Conservation (phyloP, 2,329 filamentous ascomycete species). For the Leptographium lundbergii region DNA sequence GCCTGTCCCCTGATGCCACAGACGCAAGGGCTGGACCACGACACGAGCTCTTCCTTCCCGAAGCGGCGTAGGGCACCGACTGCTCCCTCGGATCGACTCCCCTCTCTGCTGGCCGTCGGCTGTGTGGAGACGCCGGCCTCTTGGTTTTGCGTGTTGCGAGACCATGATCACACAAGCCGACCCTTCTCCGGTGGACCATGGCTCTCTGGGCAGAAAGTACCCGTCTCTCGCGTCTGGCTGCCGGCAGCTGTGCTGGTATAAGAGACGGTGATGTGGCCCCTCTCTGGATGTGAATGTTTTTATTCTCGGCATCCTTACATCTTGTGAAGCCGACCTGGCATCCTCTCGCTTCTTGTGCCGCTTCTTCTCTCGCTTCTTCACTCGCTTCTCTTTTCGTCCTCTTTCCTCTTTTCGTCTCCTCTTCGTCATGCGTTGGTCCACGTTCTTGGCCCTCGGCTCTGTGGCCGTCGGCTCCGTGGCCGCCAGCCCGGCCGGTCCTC, state of each 20-base stretch:
- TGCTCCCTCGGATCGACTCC: no score
- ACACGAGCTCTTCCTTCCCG: no score
- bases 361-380: not conserved
- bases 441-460: constrained; percentile 7
- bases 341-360: not conserved
- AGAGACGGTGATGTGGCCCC: not conserved
- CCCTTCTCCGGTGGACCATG: not conserved
- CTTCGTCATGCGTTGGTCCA: constrained; percentile 7
- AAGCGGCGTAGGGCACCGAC: no score
- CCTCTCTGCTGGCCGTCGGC: no score
- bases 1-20: no score
- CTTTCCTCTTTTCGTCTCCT: not conserved
- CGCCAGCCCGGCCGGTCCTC: constrained; percentile 4
- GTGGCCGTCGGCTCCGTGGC: constrained; percentile 2
- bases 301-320: not conserved
- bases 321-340: not conserved
- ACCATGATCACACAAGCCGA: no score
- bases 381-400: not conserved
- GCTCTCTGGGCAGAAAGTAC: no score
- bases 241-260: not conserved
- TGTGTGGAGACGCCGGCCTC: no score
- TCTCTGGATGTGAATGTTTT: not conserved
- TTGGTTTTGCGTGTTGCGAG: no score
- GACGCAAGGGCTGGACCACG: no score
- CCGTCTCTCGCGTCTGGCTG: not conserved